These are phyloP conservation scores for Salinomyces thailandicus DNA, from an alignment of 2,329 filamentous ascomycete genomes.

Conservation along the genomic window DNA sequence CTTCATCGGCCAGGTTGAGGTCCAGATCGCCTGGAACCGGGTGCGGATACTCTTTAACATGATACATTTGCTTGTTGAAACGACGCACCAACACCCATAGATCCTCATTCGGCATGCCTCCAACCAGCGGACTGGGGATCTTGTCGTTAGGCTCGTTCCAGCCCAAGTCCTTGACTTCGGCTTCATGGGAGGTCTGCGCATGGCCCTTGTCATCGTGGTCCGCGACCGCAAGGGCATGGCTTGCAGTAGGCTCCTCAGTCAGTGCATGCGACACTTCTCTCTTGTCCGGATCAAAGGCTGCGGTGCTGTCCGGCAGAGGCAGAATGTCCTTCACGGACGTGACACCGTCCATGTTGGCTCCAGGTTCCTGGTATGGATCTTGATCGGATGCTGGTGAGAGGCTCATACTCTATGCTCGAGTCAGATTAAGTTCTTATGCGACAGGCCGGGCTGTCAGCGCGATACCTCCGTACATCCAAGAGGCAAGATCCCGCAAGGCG, in stretches of 20 bases:
- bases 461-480: too few relatives aligned
- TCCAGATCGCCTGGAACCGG: conserved; percentile 59
- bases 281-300: conserved; percentile 24
- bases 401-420: too few relatives aligned
- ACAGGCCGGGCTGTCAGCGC: too few relatives aligned
- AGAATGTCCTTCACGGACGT: conserved; percentile 20
- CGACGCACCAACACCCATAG: conserved; percentile 61
- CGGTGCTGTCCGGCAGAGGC: conserved; percentile 24
- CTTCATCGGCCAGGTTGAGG: conserved; percentile 69
- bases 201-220: conserved; percentile 39
- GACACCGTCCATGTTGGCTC: conserved; percentile 1
- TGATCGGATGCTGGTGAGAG: too few relatives aligned
- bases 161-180: conserved; percentile 56
- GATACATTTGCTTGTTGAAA: conserved; percentile 59
- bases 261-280: conserved; percentile 23
- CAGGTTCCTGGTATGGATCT: too few relatives aligned
- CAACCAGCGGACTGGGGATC: conserved; percentile 52
- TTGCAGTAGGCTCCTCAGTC: conserved; percentile 34
- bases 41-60: conserved; percentile 57
- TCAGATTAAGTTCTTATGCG: too few relatives aligned
- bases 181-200: conserved; percentile 32
- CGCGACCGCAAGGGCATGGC: conserved; percentile 37
- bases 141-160: conserved; percentile 52
- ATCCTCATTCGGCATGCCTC: conserved; percentile 60
- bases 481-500: too few relatives aligned